Percentiles rank a stretch among this genome's conserved stretches.
phyloP scores from a whole-genome alignment of 768 basidiomycete genomes.

The Sporobolomyces pararoseus region DNA sequence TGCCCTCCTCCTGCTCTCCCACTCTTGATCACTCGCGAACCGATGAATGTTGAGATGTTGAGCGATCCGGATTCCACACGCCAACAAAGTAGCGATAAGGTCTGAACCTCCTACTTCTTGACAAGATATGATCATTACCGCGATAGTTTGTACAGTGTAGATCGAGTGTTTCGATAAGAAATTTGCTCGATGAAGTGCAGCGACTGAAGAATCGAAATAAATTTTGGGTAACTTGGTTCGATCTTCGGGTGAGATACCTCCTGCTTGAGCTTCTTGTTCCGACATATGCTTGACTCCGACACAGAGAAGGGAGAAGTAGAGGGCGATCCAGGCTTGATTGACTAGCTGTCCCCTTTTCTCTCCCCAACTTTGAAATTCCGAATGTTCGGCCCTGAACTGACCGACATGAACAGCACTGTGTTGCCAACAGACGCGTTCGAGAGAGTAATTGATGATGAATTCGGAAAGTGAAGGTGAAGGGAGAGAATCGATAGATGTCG shows the following conservation, averaged over 20 bases:
- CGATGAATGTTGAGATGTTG: constrained; percentile 38
- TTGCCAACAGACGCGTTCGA: constrained; percentile 36
- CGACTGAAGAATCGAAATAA: constrained; percentile 35
- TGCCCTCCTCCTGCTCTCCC: constrained; percentile 24
- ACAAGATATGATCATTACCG: constrained; percentile 28
- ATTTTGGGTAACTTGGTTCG: constrained; percentile 6
- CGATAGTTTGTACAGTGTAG: constrained; percentile 29
- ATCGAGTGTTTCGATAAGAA: constrained; percentile 33
- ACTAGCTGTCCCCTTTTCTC: constrained; percentile 12
- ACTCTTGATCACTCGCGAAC: constrained; percentile 27
- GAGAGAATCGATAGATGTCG: not conserved
- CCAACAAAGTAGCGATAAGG: constrained; percentile 36
- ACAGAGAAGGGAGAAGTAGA: constrained; percentile 33
- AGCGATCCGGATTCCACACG: constrained; percentile 33
- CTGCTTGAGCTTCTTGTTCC: not conserved
- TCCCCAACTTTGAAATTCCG: constrained; percentile 31
- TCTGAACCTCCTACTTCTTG: constrained; percentile 36
- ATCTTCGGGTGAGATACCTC: constrained; percentile 9
- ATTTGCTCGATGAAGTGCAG: constrained; percentile 25
- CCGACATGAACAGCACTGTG: constrained; percentile 18
- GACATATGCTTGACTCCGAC: constrained; percentile 37
- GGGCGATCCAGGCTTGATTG: constrained; percentile 34
- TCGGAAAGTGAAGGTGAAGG: constrained; percentile 10
- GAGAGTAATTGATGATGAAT: constrained; percentile 25
- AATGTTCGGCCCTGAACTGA: constrained; percentile 24